A percentile compares a stretch with the other conserved stretches of the same genome.
Evolutionary conservation across 1,284 basidiomycete genomes (phyloP).

Genomic region (Ceratobasidium papillatum): DNA sequence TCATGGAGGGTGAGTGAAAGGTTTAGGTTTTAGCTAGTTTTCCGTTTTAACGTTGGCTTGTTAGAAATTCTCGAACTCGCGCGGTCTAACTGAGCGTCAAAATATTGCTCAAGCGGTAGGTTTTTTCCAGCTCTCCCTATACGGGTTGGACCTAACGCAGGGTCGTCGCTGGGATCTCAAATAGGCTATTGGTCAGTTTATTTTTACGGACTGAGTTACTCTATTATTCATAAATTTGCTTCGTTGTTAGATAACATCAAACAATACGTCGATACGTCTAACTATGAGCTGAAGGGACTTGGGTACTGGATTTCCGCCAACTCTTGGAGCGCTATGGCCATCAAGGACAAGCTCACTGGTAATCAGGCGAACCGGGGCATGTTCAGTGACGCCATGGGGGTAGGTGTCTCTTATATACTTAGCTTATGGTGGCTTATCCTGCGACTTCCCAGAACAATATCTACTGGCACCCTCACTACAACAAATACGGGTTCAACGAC

Average conservation of each 20-base stretch:
- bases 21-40: background rate
- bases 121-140: background rate
- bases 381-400: constrained; percentile 56
- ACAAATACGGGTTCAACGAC: constrained; percentile 54
- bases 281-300: constrained; percentile 45
- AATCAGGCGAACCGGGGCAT: constrained; percentile 53
- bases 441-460: constrained; percentile 22
- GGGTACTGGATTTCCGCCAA: constrained; percentile 63
- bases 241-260: constrained; percentile 35
- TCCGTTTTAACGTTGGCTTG: background rate
- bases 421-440: constrained; percentile 57
- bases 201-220: too few relatives aligned
- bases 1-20: constrained; percentile 26
- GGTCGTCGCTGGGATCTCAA: background rate
- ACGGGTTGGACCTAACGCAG: background rate
- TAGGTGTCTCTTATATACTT: constrained; percentile 52
- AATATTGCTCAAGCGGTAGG: constrained; percentile 35
- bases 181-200: constrained; percentile 26
- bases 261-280: constrained; percentile 30
- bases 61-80: constrained; percentile 34
- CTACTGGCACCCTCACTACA: constrained; percentile 33
- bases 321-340: constrained; percentile 59
- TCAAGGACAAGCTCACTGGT: constrained; percentile 55
- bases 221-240: background rate
- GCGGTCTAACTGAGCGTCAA: constrained; percentile 17